These are phyloP conservation scores for Cyberlindnera sargentensis DNA, from an alignment of 805 yeast species.

Conservation along the genomic window DNA sequence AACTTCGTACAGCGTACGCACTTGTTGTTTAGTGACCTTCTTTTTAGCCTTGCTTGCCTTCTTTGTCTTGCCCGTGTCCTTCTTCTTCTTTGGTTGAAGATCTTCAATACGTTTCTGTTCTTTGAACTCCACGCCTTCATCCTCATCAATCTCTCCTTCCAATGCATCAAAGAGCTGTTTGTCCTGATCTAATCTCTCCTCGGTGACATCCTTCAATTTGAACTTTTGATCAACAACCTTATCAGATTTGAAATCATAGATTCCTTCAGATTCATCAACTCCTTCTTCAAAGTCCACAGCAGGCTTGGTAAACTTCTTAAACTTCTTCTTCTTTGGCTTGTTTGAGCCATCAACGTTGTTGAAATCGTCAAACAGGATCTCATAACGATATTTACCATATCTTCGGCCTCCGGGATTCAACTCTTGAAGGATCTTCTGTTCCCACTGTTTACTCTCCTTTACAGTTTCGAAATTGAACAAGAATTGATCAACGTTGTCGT, in stretches of 20 bases:
- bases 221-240: slow-evolving; percentile 14
- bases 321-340: slow-evolving; percentile 17
- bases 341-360: slow-evolving; percentile 11
- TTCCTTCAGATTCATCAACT: slow-evolving; percentile 14
- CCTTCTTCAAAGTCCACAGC: slow-evolving; percentile 6
- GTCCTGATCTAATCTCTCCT: slow-evolving; percentile 13
- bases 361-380: slow-evolving; percentile 15
- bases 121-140: slow-evolving; percentile 21
- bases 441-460: slow-evolving; percentile 16
- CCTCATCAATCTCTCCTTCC: slow-evolving; percentile 18
- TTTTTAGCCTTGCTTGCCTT: slow-evolving; percentile 6
- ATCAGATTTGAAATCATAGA: slow-evolving; percentile 21
- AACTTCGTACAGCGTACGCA: slow-evolving; percentile 21
- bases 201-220: slow-evolving; percentile 5
- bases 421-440: slow-evolving; percentile 15
- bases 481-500: slow-evolving; percentile 15
- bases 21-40: slow-evolving; percentile 1
- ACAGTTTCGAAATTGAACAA: slow-evolving; percentile 12
- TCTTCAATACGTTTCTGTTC: slow-evolving; percentile 18
- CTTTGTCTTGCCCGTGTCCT: slow-evolving; percentile 10
- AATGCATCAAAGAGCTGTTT: slow-evolving; percentile 20
- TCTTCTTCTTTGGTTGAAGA: slow-evolving; percentile 14
- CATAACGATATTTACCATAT: slow-evolving; percentile 17
- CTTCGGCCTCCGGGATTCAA: slow-evolving; percentile 13
- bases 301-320: slow-evolving; percentile 13